Evolutionary conservation across 2,329 filamentous ascomycete species (phyloP), one percentile per base, ranked within the genome.

Genomic region (Diaporthe australafricana): DNA sequence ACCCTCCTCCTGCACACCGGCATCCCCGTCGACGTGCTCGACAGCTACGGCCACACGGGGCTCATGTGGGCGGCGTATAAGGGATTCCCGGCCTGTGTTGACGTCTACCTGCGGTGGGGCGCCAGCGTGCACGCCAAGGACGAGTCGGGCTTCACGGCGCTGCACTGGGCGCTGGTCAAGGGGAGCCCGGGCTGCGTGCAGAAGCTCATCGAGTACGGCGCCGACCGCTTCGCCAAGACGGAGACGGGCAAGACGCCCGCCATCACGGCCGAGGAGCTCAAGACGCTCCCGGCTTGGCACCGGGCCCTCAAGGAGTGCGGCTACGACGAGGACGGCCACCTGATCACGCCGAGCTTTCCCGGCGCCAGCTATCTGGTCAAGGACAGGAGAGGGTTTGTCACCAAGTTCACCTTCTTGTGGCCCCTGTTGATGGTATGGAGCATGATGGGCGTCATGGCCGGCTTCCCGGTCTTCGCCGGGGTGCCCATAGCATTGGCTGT

Each of bases 31-130:
- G 96, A 99, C 80, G 93, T 96, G 7, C 88, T 92, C 68, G 96
- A 99, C 83, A 90, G 90, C 65, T 96, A 95, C 80, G 94, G 95
- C 7, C 97, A 99, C 82, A 98, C 96, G 1, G 93, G 92, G 73
- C 87, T 99, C 73, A 99, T 99, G 96, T 99, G 96, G 96, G 94
- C 96, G 22, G 96, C 96, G 20, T 99, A 99, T 85, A 99, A 99
- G 83, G 96, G 97, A 45, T 98, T 92, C 80, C 94, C 96, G 0
- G 91, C 93, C 57, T 97, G 94, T 77, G 96, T 98, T 60, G 96
- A 98, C 79, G 82, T 98, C 53, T 96, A 98, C 75, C 84, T 99
- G 72, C 91, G 95, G 76, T 99, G 96, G 95, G 97, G 96, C 68
- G 96, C 96, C 47, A 96, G 95, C 79, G 94, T 98, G 11, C 94